A percentile compares a stretch with the other conserved stretches of the same genome.
These are phyloP conservation scores for Cutaneotrichosporon arboriforme DNA, from an alignment of 1,284 basidiomycete genomes.

Conservation along the genomic window DNA sequence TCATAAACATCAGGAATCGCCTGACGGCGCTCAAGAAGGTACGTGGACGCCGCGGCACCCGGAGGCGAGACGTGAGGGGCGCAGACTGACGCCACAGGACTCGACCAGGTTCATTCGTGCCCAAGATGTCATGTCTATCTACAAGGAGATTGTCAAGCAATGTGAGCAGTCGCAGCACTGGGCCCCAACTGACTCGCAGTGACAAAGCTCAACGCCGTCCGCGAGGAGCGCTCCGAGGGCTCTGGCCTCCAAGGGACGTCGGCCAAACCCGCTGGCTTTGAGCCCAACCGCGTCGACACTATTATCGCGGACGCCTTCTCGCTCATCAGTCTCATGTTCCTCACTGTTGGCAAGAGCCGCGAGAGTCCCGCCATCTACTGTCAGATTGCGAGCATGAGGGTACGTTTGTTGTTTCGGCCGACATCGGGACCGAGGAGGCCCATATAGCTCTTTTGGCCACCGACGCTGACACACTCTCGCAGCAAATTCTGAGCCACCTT, in stretches of 20 bases:
- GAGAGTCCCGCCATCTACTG: conserved; percentile 90
- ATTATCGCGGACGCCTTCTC: conserved; percentile 89
- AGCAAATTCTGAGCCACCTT: conserved; percentile 92
- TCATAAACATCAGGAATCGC: conserved; percentile 90
- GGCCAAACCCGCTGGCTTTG: conserved; percentile 46
- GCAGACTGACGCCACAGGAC: conserved; percentile 53
- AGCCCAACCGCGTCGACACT: conserved; percentile 80
- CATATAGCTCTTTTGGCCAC: neutral
- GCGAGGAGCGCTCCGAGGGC: conserved; percentile 54
- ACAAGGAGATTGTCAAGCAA: conserved; percentile 92
- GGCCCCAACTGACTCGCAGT: conserved; percentile 62
- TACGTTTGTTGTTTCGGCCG: conserved; percentile 58
- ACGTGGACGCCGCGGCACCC: conserved; percentile 17
- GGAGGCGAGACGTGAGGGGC: neutral
- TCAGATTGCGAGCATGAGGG: conserved; percentile 87
- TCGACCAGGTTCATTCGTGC: conserved; percentile 80
- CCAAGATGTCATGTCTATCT: conserved; percentile 87
- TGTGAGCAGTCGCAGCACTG: conserved; percentile 57
- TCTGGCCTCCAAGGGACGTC: conserved; percentile 9
- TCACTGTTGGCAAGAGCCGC: conserved; percentile 86
- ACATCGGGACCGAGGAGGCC: neutral
- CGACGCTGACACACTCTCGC: conserved; percentile 19
- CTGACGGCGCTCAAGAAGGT: conserved; percentile 56
- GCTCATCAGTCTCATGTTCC: conserved; percentile 82
- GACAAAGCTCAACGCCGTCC: conserved; percentile 82